Evolutionary conservation across 2,329 filamentous ascomycete genomes (phyloP), one percentile per base, ranked within the genome.

Genomic region (Teratosphaeria gauchensis): DNA sequence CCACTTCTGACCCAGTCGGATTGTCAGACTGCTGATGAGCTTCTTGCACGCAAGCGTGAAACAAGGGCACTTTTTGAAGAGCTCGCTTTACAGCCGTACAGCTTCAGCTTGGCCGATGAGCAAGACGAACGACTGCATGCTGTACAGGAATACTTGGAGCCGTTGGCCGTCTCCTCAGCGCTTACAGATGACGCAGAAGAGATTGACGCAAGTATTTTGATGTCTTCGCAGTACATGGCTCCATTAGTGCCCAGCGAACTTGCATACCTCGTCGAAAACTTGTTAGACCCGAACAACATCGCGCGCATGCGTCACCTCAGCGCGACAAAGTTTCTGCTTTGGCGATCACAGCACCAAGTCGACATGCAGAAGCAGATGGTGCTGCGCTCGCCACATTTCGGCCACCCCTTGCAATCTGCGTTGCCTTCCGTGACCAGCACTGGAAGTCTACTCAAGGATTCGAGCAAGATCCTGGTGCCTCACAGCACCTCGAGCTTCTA

Each of bases 121-220:
- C 52, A 16, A 16, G 54, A n/a, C 12, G 31, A 54, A 42, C 24
- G 7, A 48, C 16, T 42, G n/a, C 21, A 53, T 28, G 19, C 14
- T 24, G 30, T 9, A 54, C 4, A 54, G 52, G 52, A 31, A 31
- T 6, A 54, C 16, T 19, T 32, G 42, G 62, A 65, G 59, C 84
- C 86, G 2, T 95, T 89, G 69, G 84, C 89, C 0, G 81, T 96
- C 21, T 96, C 92, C 1, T 94, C 88, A 21, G 82, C 83, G 12
- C 78, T 83, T 28, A 83, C 82, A 1, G 82, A 83, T 24, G 90
- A 96, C 66, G 77, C 84, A 61, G 90, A 96, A 46, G 84, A 82
- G 51, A 95, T 97, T 86, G 92, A 97, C 71, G 92, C 92, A 19
- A 96, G 90, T 67, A 78, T 95, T 0, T 80, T 97, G 19, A 97